Percentiles rank a stretch among this genome's conserved stretches.
phyloP scores from a whole-genome alignment of 2,329 filamentous ascomycete genomes.

The Lasiodiplodia hormozganensis region DNA sequence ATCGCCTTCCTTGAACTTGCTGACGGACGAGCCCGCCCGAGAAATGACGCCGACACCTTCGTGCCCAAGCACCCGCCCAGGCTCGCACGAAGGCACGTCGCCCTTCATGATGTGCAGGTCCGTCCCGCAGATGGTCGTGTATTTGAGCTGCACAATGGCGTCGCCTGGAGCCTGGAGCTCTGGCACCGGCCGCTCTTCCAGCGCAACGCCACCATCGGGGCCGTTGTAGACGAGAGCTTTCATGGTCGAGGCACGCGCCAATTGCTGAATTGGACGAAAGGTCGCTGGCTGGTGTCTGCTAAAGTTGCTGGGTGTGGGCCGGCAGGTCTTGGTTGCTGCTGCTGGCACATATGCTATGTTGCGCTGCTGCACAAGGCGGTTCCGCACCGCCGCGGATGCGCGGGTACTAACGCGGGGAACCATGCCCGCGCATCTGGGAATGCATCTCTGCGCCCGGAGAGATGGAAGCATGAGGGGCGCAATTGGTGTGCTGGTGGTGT shows the following conservation, averaged over 20 bases:
- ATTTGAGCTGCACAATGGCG: conserved; percentile 52
- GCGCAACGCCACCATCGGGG: conserved; percentile 5
- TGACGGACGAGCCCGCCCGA: conserved; percentile 49
- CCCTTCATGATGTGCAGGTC: conserved; percentile 65
- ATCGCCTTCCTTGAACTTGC: conserved; percentile 50
- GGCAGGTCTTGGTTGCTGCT: background rate
- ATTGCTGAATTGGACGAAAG: background rate
- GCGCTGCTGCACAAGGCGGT: conserved; percentile 13
- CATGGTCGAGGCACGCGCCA: conserved; percentile 27
- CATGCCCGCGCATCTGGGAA: conserved; percentile 10
- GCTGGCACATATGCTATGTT: conserved; percentile 11
- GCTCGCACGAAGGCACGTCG: conserved; percentile 57
- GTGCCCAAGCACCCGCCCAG: conserved; percentile 58
- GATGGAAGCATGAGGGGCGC: conserved; percentile 11
- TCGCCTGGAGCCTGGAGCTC: conserved; percentile 53
- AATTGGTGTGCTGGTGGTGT: background rate
- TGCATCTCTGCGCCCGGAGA: conserved; percentile 2
- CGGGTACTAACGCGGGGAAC: conserved; percentile 10
- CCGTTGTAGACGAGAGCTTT: conserved; percentile 33
- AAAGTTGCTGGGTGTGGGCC: background rate
- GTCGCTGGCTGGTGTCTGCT: background rate
- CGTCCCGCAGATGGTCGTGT: conserved; percentile 53
- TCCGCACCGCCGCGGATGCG: conserved; percentile 3
- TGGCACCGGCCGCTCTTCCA: conserved; percentile 30
- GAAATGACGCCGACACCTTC: conserved; percentile 59